These are phyloP conservation scores for Mycena chlorophos DNA, from an alignment of 768 basidiomycete species.

Conservation along the genomic window DNA sequence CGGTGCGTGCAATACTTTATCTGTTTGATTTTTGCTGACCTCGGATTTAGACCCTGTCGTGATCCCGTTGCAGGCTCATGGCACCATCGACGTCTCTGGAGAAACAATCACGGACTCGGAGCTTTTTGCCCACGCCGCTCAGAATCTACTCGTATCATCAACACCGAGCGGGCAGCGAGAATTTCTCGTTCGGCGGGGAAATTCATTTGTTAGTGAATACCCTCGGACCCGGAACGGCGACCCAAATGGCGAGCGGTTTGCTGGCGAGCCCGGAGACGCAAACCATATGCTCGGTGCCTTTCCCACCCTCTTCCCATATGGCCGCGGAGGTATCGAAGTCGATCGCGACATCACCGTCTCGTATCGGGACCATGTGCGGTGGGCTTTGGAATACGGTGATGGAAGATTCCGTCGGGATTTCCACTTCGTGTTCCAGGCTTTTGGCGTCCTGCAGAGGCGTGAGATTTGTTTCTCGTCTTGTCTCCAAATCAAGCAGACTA, in stretches of 20 bases:
- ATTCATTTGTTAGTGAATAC: constrained; percentile 33
- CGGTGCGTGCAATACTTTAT: background rate
- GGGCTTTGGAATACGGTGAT: background rate
- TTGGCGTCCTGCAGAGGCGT: background rate
- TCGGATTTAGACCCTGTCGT: background rate
- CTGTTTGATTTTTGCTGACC: background rate
- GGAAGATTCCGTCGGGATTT: background rate
- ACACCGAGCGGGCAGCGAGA: background rate
- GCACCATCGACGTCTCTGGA: background rate
- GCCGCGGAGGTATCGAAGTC: background rate
- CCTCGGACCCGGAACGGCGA: constrained; percentile 11
- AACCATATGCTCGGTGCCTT: constrained; percentile 35
- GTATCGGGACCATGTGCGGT: background rate
- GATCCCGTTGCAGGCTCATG: constrained; percentile 2
- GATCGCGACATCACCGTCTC: background rate
- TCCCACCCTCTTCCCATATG: constrained; percentile 34
- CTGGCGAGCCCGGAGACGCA: constrained; percentile 27
- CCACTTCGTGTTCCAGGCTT: background rate
- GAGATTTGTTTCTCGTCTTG: background rate
- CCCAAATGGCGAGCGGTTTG: constrained; percentile 10
- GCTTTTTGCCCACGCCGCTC: background rate
- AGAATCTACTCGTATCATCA: background rate
- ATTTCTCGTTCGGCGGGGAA: constrained; percentile 19
- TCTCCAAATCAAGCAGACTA: background rate
- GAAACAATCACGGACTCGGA: background rate